Conservation (phyloP, 1,284 basidiomycete genomes). For the Trichosporon inkin region DNA sequence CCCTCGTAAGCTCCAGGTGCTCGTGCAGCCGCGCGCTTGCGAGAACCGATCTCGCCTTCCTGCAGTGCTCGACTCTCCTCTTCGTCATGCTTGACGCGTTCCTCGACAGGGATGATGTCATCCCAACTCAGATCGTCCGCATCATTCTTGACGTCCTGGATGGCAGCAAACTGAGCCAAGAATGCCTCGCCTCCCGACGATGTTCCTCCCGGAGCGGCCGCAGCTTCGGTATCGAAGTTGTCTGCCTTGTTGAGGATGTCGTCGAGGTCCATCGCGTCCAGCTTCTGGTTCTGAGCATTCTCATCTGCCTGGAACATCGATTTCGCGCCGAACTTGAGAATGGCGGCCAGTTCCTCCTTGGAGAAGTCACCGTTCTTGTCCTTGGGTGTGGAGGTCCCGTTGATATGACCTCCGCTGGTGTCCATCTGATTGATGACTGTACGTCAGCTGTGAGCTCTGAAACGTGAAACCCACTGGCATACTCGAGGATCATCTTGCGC, state of each 20-base stretch:
- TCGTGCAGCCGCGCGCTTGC: constrained; percentile 78
- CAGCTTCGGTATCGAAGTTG: constrained; percentile 90
- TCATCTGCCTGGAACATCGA: constrained; percentile 99
- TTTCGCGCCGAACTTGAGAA: constrained; percentile 97
- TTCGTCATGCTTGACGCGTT: constrained; percentile 77
- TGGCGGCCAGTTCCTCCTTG: constrained; percentile 97
- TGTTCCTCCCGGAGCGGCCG: constrained; percentile 71
- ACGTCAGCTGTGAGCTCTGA: constrained; percentile 17
- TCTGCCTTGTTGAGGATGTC: constrained; percentile 96
- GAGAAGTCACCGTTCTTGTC: constrained; percentile 76
- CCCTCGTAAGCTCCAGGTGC: constrained; percentile 71
- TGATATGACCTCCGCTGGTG: constrained; percentile 93
- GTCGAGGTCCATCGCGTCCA: constrained; percentile 98
- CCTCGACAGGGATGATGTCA: constrained; percentile 94
- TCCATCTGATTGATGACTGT: constrained; percentile 99
- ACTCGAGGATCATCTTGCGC: constrained; percentile 99
- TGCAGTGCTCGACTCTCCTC: constrained; percentile 58
- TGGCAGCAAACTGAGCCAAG: constrained; percentile 88
- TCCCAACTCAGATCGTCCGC: constrained; percentile 86
- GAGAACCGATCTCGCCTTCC: constrained; percentile 55
- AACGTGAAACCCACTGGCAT: constrained; percentile 72
- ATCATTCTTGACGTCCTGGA: constrained; percentile 91
- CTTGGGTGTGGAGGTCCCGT: constrained; percentile 72
- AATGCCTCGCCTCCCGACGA: constrained; percentile 96
- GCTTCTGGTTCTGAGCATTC: constrained; percentile 84